Evolutionary conservation across 2,329 filamentous ascomycete species (phyloP), one percentile per base, ranked within the genome.

Genomic region (Trichoderma simmonsii): DNA sequence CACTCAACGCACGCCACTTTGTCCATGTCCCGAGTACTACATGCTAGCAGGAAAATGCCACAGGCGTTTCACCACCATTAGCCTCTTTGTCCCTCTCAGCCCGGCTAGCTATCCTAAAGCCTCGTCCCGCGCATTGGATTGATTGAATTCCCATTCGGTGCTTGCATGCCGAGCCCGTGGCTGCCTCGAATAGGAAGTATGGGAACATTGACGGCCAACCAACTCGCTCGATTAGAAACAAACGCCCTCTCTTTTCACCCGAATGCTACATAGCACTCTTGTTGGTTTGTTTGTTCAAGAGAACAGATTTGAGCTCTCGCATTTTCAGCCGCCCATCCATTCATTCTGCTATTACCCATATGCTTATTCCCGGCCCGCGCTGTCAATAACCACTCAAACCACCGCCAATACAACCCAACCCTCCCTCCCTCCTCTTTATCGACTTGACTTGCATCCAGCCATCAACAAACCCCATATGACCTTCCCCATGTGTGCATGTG

Each of bases 1-100:
- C 28, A 14, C 36, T 34, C 36, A n/a, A 54, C 48, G 59, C 57
- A 70, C 28, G 39, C 67, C 67, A 60, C 57, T 54, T 62, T 54
- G 12, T 59, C 66, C 43, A 51, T 51, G n/a, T 21, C 43, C 39
- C n/a, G n/a, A n/a, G 9, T 51, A 11, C 36, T 3, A 7, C n/a
- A n/a, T 51, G 30, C 59, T 51, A 39, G 57, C 66, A 51, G 48
- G 15, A 6, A 70, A 26, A 12, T 48, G 18, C 32, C 54, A 21
- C 65, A 43, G 59, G 30, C 56, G 36, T 69, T 51, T 69, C 66
- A 61, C 66, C 26, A 60, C 24, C 66, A 61, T 26, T 51, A 51
- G 65, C 54, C 56, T 48, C 34, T 21, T 8, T 12, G 18, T 51
- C 43, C n/a, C 39, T 11, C 65, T 60, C 66, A 61, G 66, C 65